phyloP scores from a whole-genome alignment of 345 rosid genomes.

The Triadica sebifera region DNA sequence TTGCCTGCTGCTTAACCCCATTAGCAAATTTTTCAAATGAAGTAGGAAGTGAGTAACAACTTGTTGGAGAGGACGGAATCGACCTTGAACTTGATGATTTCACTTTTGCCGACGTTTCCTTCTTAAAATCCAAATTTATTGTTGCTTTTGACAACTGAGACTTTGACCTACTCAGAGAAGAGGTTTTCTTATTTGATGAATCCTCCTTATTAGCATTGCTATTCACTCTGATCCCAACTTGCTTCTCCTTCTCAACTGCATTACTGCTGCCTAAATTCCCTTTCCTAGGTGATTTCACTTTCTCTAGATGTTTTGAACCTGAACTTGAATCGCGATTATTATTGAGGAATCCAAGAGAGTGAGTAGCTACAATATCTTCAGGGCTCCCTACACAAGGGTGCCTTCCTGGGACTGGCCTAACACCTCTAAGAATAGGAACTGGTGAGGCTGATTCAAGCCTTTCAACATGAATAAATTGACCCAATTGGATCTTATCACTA shows the following conservation, averaged over 20 bases:
- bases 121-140: constrained; percentile 56
- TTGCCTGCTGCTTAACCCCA: constrained; percentile 74
- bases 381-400: constrained; percentile 96
- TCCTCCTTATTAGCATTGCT: constrained; percentile 51
- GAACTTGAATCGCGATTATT: constrained; percentile 35
- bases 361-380: constrained; percentile 89
- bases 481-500: constrained; percentile 90
- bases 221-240: constrained; percentile 41
- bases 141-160: constrained; percentile 47
- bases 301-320: constrained; percentile 47
- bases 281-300: constrained; percentile 42
- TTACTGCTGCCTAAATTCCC: constrained; percentile 24
- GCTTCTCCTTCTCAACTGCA: constrained; percentile 51
- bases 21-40: constrained; percentile 80
- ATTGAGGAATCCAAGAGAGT: constrained; percentile 65
- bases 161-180: constrained; percentile 47
- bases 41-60: constrained; percentile 81
- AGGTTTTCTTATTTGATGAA: constrained; percentile 35
- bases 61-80: constrained; percentile 82
- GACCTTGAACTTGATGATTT: constrained; percentile 67
- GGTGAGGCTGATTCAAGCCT: constrained; percentile 89
- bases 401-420: constrained; percentile 94
- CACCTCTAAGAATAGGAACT: constrained; percentile 87
- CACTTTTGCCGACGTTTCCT: constrained; percentile 48
- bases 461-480: constrained; percentile 94